Conservation (phyloP, 768 basidiomycete genomes). For the Naganishia friedmannii region DNA sequence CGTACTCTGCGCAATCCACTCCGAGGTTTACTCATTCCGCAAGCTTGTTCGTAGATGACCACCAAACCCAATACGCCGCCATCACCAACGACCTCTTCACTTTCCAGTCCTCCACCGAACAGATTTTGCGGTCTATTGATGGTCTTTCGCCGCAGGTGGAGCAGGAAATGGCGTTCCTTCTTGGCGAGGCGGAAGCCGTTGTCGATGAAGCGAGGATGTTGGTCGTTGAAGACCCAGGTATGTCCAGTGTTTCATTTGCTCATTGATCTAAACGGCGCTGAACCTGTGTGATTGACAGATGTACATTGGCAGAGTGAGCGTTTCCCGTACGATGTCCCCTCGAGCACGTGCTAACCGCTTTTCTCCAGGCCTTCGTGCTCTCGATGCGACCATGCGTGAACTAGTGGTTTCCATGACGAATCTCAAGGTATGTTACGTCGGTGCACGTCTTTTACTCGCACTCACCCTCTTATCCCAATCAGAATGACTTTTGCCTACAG, state of each 20-base stretch:
- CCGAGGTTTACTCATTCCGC: neutral
- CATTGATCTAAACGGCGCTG: slow-evolving; percentile 1
- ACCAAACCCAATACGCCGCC: slow-evolving; percentile 36
- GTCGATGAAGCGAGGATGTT: slow-evolving; percentile 19
- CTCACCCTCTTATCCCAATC: neutral
- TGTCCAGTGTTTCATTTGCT: neutral
- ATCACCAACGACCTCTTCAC: slow-evolving; percentile 31
- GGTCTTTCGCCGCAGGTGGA: slow-evolving; percentile 18
- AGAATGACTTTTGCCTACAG: slow-evolving; percentile 54
- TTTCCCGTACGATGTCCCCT: too few relatives aligned
- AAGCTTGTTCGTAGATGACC: slow-evolving; percentile 30
- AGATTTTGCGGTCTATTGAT: slow-evolving; percentile 22
- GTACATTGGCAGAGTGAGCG: slow-evolving; percentile 21
- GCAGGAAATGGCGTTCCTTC: slow-evolving; percentile 6
- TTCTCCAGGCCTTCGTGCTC: slow-evolving; percentile 19
- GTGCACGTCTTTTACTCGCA: neutral
- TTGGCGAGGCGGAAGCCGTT: slow-evolving; percentile 6
- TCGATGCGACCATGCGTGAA: slow-evolving; percentile 45
- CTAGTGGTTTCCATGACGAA: slow-evolving; percentile 40
- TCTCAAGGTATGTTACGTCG: slow-evolving; percentile 41
- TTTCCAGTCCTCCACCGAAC: slow-evolving; percentile 28
- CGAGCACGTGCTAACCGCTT: neutral
- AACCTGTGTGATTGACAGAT: slow-evolving; percentile 28
- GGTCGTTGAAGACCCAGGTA: slow-evolving; percentile 21
- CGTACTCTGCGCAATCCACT: neutral